Evolutionary conservation across 371 early-diverging fungal genomes (phyloP).

Genomic region (Mortierella sp.): DNA sequence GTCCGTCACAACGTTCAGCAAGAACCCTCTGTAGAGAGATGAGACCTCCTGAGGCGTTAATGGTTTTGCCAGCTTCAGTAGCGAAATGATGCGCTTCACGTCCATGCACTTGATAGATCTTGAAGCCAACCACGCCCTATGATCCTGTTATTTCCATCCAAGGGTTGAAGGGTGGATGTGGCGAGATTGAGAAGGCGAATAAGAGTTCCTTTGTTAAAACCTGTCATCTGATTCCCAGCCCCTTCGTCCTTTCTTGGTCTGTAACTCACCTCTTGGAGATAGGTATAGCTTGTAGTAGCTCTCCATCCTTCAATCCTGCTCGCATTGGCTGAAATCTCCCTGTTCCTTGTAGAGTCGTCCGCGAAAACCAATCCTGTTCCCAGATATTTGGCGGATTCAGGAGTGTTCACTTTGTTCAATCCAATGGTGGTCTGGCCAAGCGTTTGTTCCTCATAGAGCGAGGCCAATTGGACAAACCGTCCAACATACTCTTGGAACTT

Average conservation of each 20-base stretch:
- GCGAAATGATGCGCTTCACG: constrained; percentile 72
- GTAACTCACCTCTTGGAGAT: constrained; percentile 63
- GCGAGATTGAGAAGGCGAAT: no score
- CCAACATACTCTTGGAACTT: constrained; percentile 89
- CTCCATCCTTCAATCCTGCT: constrained; percentile 91
- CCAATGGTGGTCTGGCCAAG: constrained; percentile 73
- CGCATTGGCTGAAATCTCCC: constrained; percentile 75
- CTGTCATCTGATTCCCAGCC: no score
- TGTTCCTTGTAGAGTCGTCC: constrained; percentile 68
- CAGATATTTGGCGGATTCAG: constrained; percentile 56
- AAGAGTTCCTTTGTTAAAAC: no score
- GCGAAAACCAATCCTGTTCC: constrained; percentile 80
- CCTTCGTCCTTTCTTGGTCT: no score
- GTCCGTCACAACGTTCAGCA: constrained; percentile 71
- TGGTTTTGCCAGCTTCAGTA: constrained; percentile 66
- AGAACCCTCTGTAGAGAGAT: constrained; percentile 73
- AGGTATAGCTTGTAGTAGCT: constrained; percentile 74
- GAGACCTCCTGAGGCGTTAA: constrained; percentile 74
- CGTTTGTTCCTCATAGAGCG: constrained; percentile 80
- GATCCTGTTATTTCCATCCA: constrained; percentile 58
- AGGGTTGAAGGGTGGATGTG: background rate
- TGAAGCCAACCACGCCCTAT: constrained; percentile 60
- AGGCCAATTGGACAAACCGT: constrained; percentile 84
- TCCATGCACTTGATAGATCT: constrained; percentile 75
- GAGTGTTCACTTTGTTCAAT: constrained; percentile 53